Conservation (phyloP, 1,139 yeast species). For the Debaryomycetaceae sp. region DNA sequence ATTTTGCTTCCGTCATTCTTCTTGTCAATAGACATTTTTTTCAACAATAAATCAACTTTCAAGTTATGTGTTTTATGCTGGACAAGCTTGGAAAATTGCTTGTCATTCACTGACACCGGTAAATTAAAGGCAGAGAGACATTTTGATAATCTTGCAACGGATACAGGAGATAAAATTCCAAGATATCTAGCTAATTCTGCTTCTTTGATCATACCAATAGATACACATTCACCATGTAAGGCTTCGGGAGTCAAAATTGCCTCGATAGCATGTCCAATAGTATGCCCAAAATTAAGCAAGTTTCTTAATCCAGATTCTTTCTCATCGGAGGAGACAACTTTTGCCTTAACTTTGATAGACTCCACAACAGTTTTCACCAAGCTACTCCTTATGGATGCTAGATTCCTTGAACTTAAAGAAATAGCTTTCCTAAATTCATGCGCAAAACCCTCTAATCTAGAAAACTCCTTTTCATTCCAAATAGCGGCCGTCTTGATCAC, state of each 20-base stretch:
- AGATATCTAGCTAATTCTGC: conserved; percentile 90
- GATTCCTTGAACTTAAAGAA: conserved; percentile 44
- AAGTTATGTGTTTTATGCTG: conserved; percentile 60
- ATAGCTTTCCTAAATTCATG: conserved; percentile 63
- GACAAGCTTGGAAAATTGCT: conserved; percentile 59
- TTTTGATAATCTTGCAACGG: conserved; percentile 85
- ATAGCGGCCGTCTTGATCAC: conserved; percentile 98
- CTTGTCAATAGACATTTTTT: conserved; percentile 93
- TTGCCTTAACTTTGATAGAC: conserved; percentile 87
- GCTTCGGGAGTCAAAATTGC: conserved; percentile 95
- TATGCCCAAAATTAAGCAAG: conserved; percentile 90
- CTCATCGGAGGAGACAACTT: conserved; percentile 91
- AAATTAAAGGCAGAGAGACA: conserved; percentile 81
- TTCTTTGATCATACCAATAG: conserved; percentile 91
- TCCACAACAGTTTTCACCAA: conserved; percentile 78
- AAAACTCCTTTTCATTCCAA: conserved; percentile 89
- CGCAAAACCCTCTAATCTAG: conserved; percentile 76
- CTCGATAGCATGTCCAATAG: conserved; percentile 97
- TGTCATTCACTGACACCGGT: conserved; percentile 77
- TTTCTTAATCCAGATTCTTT: conserved; percentile 94
- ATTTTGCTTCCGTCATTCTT: conserved; percentile 92
- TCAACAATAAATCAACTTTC: conserved; percentile 66
- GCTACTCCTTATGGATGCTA: conserved; percentile 66
- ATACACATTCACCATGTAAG: conserved; percentile 95
- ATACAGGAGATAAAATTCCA: conserved; percentile 87